Conservation (phyloP, 2,329 filamentous ascomycete genomes). For the Talaromyces funiculosus region DNA sequence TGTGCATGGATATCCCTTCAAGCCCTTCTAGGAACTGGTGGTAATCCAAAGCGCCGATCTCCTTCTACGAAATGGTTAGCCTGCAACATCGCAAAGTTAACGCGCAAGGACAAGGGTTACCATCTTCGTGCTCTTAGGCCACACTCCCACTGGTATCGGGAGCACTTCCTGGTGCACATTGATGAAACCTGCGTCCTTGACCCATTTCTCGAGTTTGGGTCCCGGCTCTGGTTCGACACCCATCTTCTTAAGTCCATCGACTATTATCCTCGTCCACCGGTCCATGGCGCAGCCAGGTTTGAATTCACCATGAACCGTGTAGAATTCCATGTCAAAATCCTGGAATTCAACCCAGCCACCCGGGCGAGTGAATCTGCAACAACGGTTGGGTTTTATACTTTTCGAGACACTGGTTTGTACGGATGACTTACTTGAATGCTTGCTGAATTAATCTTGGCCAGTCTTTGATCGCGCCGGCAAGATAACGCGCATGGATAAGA, state of each 20-base stretch:
- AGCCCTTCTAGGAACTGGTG: constrained; percentile 10
- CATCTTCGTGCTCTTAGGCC: constrained; percentile 14
- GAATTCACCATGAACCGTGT: constrained; percentile 3
- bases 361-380: constrained; percentile 16
- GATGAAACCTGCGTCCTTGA: constrained; percentile 13
- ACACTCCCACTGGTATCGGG: constrained; percentile 13
- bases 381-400: too few species aligned
- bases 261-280: neutral
- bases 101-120: neutral
- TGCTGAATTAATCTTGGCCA: constrained; percentile 14
- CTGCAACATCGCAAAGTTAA: neutral
- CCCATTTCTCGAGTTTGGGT: constrained; percentile 13
- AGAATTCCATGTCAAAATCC: constrained; percentile 13
- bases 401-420: too few species aligned
- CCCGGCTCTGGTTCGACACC: constrained; percentile 14
- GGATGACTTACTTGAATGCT: constrained; percentile 13
- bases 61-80: constrained; percentile 15
- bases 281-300: neutral
- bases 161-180: constrained; percentile 13
- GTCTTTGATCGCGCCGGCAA: constrained; percentile 16
- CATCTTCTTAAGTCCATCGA: constrained; percentile 1
- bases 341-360: constrained; percentile 21
- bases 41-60: constrained; percentile 21
- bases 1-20: constrained; percentile 9
- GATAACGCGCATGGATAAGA: constrained; percentile 19